phyloP scores from a whole-genome alignment of 495 filamentous ascomycete genomes.

The Pyronema omphalodes region DNA sequence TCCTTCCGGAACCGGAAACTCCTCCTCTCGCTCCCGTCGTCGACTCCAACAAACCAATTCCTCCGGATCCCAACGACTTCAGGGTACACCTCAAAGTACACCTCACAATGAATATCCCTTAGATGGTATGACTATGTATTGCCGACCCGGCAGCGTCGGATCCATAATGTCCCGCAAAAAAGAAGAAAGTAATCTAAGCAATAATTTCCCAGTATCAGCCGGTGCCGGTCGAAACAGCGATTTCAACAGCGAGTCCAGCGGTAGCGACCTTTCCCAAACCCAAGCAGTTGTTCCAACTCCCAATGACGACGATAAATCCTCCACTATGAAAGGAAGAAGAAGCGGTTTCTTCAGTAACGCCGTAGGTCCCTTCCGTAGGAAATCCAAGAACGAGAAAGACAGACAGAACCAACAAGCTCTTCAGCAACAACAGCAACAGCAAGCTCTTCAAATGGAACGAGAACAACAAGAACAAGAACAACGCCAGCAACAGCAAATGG shows the following conservation, averaged over 20 bases:
- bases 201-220: conserved; percentile 47
- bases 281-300: conserved; percentile 1
- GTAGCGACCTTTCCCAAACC: conserved; percentile 1
- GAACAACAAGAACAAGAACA: conserved; percentile 13
- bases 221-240: conserved; percentile 53
- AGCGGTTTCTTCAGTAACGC: conserved; percentile 86
- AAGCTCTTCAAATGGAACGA: conserved; percentile 8
- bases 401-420: conserved; percentile 18
- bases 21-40: conserved; percentile 18
- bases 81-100: conserved; percentile 19
- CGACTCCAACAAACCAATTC: conserved; percentile 14
- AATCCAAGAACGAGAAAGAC: conserved; percentile 78
- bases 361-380: conserved; percentile 72
- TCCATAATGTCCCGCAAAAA: too few species aligned
- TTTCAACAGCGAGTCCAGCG: conserved; percentile 26
- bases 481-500: conserved; percentile 12
- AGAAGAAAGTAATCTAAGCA: conserved; percentile 48
- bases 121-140: conserved; percentile 98
- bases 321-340: conserved; percentile 54
- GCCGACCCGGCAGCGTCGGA: conserved; percentile 60
- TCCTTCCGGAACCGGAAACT: conserved; percentile 7
- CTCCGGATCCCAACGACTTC: conserved; percentile 13
- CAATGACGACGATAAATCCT: not conserved
- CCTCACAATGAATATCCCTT: conserved; percentile 89
- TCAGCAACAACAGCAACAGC: conserved; percentile 15